Percentiles rank a stretch among this genome's conserved stretches.
Conservation (phyloP, 2,329 filamentous ascomycete species). For the Corynespora cassiicola region DNA sequence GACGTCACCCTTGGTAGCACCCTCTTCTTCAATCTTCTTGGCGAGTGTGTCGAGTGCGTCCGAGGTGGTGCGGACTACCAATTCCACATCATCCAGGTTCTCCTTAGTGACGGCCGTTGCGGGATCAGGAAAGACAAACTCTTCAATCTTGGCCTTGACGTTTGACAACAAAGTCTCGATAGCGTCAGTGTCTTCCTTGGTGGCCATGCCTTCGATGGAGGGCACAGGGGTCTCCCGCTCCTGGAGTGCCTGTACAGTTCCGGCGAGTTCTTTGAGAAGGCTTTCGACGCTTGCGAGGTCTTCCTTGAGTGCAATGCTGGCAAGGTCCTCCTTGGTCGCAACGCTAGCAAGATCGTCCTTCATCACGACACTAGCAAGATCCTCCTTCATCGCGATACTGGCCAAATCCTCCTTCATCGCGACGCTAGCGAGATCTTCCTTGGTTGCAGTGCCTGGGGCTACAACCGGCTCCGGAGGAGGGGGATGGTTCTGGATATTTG, state of each 20-base stretch:
- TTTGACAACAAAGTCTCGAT: slow-evolving; percentile 91
- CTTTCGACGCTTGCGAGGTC: slow-evolving; percentile 59
- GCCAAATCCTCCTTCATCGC: too few species aligned
- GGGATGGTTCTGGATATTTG: slow-evolving; percentile 54
- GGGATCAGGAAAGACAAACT: slow-evolving; percentile 70
- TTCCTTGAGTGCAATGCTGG: slow-evolving; percentile 51
- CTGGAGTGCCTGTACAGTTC: slow-evolving; percentile 53
- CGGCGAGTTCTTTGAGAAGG: slow-evolving; percentile 63
- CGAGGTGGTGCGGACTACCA: slow-evolving; percentile 75
- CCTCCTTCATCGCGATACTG: too few species aligned
- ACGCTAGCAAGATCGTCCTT: too few species aligned
- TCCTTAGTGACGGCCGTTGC: slow-evolving; percentile 72
- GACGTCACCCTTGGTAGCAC: slow-evolving; percentile 81
- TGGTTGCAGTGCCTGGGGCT: slow-evolving; percentile 51
- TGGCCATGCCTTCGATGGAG: slow-evolving; percentile 61
- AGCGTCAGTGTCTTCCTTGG: slow-evolving; percentile 84
- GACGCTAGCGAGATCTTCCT: too few species aligned
- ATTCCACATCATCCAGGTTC: slow-evolving; percentile 68
- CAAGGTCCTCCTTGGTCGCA: too few species aligned
- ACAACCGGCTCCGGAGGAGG: slow-evolving; percentile 40
- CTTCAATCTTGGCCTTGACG: slow-evolving; percentile 86
- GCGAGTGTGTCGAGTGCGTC: slow-evolving; percentile 73
- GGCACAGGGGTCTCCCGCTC: slow-evolving; percentile 30
- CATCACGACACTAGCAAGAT: too few species aligned
- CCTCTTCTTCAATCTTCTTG: slow-evolving; percentile 69